These are phyloP conservation scores for Tripterygium wilfordii DNA, from an alignment of 177 flowering plant species.

Conservation along the genomic window DNA sequence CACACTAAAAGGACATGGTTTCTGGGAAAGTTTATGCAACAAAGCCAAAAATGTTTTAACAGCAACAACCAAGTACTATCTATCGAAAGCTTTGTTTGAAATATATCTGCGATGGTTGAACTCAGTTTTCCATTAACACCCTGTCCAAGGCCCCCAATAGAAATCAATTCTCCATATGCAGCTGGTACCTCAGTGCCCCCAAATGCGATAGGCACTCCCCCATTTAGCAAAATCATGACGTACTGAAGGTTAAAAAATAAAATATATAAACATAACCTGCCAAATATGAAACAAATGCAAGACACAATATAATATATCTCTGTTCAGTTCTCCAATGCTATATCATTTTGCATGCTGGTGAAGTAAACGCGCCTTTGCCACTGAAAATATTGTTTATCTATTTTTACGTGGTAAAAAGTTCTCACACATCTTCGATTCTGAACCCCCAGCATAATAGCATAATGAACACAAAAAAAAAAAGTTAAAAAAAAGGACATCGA, in stretches of 20 bases:
- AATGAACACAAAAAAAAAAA: no score
- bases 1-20: no score
- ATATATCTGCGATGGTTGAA: slow-evolving; percentile 80
- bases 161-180: slow-evolving; percentile 84
- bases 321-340: no score
- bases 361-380: no score
- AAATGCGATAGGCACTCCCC: slow-evolving; percentile 83
- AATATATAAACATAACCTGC: not conserved
- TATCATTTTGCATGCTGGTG: no score
- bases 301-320: no score
- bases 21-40: no score
- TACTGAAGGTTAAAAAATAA: slow-evolving; percentile 39
- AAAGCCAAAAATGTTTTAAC: not conserved
- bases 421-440: no score
- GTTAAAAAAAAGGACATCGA: no score
- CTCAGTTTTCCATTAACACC: slow-evolving; percentile 82
- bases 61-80: slow-evolving; percentile 69
- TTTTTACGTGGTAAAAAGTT: no score
- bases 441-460: no score
- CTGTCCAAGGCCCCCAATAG: slow-evolving; percentile 81
- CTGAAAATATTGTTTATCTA: no score
- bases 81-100: slow-evolving; percentile 76
- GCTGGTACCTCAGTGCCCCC: slow-evolving; percentile 91
- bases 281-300: not conserved
- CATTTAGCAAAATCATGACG: slow-evolving; percentile 88